phyloP scores from a whole-genome alignment of 2,329 filamentous ascomycete genomes.

The Chaetothyriales sp. region DNA sequence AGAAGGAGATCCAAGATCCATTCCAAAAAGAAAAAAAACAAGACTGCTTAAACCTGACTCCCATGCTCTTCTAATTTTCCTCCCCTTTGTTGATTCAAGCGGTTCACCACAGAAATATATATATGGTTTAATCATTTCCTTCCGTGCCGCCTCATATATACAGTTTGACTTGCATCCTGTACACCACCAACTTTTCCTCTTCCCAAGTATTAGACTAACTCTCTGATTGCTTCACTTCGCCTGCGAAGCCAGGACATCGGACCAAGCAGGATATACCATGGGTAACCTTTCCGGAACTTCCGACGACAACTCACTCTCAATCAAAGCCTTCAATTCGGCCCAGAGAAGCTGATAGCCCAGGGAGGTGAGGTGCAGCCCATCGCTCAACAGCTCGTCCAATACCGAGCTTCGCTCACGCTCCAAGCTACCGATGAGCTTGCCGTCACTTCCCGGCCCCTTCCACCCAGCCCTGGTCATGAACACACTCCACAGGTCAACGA shows the following conservation, averaged over 20 bases:
- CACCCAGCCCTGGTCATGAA: slow-evolving; percentile 54
- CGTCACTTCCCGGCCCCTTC: slow-evolving; percentile 25
- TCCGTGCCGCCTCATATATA: too few species aligned
- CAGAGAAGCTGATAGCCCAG: slow-evolving; percentile 42
- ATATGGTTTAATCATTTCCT: too few species aligned
- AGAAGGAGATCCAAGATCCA: neutral
- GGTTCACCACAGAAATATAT: neutral
- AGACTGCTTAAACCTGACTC: neutral
- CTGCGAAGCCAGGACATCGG: neutral
- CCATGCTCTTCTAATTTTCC: neutral
- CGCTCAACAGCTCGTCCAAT: slow-evolving; percentile 10
- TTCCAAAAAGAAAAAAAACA: neutral
- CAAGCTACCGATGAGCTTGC: slow-evolving; percentile 41
- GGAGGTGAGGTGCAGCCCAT: slow-evolving; percentile 44
- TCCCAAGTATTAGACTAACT: neutral
- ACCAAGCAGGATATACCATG: slow-evolving; percentile 40
- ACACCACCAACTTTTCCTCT: neutral
- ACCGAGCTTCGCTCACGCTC: slow-evolving; percentile 41
- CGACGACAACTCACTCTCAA: slow-evolving; percentile 39
- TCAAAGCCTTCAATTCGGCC: slow-evolving; percentile 37
- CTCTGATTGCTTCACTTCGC: too few species aligned
- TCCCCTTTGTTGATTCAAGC: neutral
- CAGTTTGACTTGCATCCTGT: neutral
- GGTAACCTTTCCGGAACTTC: slow-evolving; percentile 37
- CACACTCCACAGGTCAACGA: slow-evolving; percentile 66